A percentile compares a stretch with the other conserved stretches of the same genome.
Conservation (phyloP, 139 green algal species). For the Asterochloris sp. region DNA sequence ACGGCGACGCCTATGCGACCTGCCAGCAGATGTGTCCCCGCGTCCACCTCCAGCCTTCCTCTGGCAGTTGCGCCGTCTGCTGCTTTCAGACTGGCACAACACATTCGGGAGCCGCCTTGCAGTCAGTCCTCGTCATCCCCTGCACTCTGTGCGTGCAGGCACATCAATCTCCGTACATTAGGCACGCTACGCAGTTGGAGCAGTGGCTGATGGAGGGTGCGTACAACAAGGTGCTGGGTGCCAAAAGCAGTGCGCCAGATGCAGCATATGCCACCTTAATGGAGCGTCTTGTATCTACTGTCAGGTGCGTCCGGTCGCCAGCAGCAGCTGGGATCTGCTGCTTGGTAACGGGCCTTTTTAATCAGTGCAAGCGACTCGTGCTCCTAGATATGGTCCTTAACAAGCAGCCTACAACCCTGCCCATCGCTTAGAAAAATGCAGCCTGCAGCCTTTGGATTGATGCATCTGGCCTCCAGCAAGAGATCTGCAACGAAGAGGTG, state of each 20-base stretch:
- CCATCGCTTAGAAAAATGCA: not conserved
- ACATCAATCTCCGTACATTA: slow-evolving; percentile 42
- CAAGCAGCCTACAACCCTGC: not conserved
- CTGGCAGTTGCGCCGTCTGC: no score
- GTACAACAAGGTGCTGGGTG: slow-evolving; percentile 85
- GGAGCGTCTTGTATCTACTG: slow-evolving; percentile 76
- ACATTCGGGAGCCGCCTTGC: no score
- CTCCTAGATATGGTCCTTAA: not conserved
- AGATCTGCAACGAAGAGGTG: not conserved
- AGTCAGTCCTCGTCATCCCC: not conserved
- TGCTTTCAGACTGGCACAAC: not conserved
- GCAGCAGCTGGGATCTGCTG: not conserved
- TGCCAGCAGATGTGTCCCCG: no score
- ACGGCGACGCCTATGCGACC: no score
- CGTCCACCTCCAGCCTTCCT: no score
- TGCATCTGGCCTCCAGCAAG: not conserved
- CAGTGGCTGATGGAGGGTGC: slow-evolving; percentile 95
- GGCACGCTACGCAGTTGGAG: slow-evolving; percentile 82
- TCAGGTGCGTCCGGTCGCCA: slow-evolving; percentile 41
- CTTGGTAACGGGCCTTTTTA: not conserved
- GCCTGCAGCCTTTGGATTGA: not conserved
- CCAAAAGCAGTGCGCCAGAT: slow-evolving; percentile 18
- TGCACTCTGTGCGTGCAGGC: slow-evolving; percentile 10
- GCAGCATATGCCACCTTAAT: slow-evolving; percentile 65
- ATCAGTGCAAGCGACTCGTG: not conserved